phyloP scores from a whole-genome alignment of 2,329 filamentous ascomycete genomes.

The Phoma sp. region DNA sequence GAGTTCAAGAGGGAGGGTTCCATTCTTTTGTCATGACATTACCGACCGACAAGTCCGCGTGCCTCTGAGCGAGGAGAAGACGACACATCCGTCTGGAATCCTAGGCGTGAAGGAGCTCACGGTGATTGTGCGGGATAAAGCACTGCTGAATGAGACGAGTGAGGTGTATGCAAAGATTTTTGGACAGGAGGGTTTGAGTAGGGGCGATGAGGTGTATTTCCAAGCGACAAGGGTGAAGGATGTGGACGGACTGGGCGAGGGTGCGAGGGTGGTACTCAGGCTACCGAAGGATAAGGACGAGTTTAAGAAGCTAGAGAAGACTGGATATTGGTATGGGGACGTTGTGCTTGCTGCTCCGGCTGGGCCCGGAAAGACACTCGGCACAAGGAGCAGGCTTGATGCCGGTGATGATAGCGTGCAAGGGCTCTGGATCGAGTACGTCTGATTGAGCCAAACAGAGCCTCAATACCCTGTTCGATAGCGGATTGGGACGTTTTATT shows the following conservation, averaged over 20 bases:
- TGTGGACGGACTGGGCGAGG: conserved; percentile 20
- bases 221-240: conserved; percentile 23
- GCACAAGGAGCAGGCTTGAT: conserved; percentile 26
- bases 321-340: conserved; percentile 38
- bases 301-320: conserved; percentile 16
- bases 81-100: conserved; percentile 60
- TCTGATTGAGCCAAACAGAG: conserved; percentile 8
- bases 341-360: conserved; percentile 31
- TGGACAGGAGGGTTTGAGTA: conserved; percentile 9
- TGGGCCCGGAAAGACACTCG: conserved; percentile 7
- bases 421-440: conserved; percentile 37
- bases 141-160: conserved; percentile 22
- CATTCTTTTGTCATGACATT: conserved; percentile 68
- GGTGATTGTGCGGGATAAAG: conserved; percentile 33
- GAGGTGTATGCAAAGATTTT: conserved; percentile 25
- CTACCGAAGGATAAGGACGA: conserved; percentile 31
- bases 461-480: not conserved
- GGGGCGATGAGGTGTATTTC: conserved; percentile 23
- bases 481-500: no score
- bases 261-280: conserved; percentile 29
- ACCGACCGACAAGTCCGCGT: conserved; percentile 65
- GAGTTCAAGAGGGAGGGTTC: conserved; percentile 57
- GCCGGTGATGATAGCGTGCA: conserved; percentile 20
- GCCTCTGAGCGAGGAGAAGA: conserved; percentile 52
- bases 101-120: conserved; percentile 52